Conservation (phyloP, 768 basidiomycete genomes). For the Lentinula guzmanii region DNA sequence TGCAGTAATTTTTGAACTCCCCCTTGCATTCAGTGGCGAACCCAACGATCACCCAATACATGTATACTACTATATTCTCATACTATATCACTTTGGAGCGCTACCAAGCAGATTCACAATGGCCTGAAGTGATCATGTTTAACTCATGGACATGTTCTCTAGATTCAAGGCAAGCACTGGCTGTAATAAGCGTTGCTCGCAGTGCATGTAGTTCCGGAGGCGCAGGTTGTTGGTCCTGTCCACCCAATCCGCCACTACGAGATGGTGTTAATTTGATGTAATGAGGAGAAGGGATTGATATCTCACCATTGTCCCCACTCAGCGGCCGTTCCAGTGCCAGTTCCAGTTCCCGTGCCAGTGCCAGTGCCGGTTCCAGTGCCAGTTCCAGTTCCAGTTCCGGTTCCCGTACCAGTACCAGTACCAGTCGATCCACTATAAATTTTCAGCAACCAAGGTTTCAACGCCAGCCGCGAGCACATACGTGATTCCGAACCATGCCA, state of each 20-base stretch:
- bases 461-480: background rate
- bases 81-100: too few relatives aligned
- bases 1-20: background rate
- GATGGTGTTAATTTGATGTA: background rate
- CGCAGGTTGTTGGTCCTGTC: constrained; percentile 1
- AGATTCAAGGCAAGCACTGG: background rate
- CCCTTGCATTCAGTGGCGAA: background rate
- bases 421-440: background rate
- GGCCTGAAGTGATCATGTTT: too few relatives aligned
- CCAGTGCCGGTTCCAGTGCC: background rate
- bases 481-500: constrained; percentile 41
- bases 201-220: background rate
- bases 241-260: constrained; percentile 1
- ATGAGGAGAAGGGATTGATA: background rate
- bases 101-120: too few relatives aligned
- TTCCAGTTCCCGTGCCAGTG: background rate
- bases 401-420: background rate
- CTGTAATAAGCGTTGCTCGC: background rate
- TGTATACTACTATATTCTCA: background rate
- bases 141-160: background rate
- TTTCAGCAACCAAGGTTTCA: background rate
- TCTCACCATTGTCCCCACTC: background rate
- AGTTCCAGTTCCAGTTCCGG: background rate
- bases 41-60: background rate
- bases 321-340: background rate